A percentile compares a stretch with the other conserved stretches of the same genome.
Conservation (phyloP, 345 rosid species). For the Eucalyptus pauciflora region DNA sequence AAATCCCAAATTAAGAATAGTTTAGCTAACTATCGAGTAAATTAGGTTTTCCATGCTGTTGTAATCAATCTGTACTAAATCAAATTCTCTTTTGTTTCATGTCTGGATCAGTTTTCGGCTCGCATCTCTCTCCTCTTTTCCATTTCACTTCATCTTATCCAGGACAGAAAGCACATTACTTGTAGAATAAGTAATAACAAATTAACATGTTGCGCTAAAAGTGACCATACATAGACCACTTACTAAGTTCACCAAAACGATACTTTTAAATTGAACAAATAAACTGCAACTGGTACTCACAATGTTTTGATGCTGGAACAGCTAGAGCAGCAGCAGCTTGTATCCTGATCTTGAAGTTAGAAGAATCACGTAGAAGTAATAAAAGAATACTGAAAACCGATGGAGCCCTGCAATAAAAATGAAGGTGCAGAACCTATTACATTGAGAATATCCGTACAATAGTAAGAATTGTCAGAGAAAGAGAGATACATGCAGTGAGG, state of each 20-base stretch:
- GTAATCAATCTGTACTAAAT: not conserved
- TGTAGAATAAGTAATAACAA: not conserved
- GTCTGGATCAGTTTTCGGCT: not conserved
- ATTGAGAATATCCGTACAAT: not conserved
- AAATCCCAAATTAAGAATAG: not conserved
- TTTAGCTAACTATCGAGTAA: not conserved
- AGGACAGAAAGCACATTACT: not conserved
- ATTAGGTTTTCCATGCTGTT: not conserved
- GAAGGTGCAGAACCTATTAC: not conserved
- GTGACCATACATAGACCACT: not conserved
- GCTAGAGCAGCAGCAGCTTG: constrained; percentile 97
- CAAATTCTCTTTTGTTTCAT: not conserved
- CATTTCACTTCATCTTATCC: not conserved
- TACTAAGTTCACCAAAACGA: not conserved
- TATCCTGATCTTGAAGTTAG: constrained; percentile 90
- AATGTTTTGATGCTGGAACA: constrained; percentile 52
- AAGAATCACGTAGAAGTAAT: constrained; percentile 75
- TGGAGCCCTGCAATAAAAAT: constrained; percentile 54
- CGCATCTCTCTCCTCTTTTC: not conserved
- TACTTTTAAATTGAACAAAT: not conserved
- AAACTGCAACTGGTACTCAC: constrained; percentile 24
- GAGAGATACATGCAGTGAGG: not conserved
- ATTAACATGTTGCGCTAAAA: not conserved
- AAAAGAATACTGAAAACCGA: constrained; percentile 77
- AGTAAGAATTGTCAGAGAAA: not conserved